These are phyloP conservation scores for Nepenthes mirabilis DNA, from an alignment of 148 eudicot species.

Conservation along the genomic window DNA sequence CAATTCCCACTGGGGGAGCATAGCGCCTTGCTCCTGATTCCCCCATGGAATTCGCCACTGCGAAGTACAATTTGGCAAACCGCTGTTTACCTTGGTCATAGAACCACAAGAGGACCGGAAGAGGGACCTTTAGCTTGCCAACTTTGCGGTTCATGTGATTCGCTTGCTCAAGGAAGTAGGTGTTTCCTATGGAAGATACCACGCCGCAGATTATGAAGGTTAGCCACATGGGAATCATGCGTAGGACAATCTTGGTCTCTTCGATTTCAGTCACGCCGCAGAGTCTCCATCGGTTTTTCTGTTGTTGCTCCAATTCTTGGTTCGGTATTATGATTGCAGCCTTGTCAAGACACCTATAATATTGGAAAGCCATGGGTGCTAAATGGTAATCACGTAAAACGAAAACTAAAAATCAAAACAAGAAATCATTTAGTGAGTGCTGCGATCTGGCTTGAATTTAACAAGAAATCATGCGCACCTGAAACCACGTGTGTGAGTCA, in stretches of 20 bases:
- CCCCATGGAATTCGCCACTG: background rate
- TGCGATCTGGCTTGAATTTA: background rate
- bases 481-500: constrained; percentile 18
- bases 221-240: constrained; percentile 32
- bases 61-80: constrained; percentile 1
- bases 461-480: constrained; percentile 9
- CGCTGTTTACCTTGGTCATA: constrained; percentile 7
- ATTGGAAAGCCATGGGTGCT: background rate
- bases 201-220: constrained; percentile 30
- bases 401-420: background rate
- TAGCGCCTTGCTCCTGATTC: background rate
- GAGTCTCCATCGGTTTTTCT: constrained; percentile 23
- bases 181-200: constrained; percentile 26
- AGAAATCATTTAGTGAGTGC: background rate
- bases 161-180: constrained; percentile 49
- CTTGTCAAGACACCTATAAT: constrained; percentile 34
- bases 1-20: constrained; percentile 16
- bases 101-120: constrained; percentile 16
- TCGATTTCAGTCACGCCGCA: constrained; percentile 33
- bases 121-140: constrained; percentile 23
- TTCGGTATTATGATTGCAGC: constrained; percentile 25
- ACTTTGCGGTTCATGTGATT: constrained; percentile 24
- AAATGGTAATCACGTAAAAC: background rate
- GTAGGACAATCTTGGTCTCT: constrained; percentile 26
- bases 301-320: constrained; percentile 11